Evolutionary conservation across 2,329 filamentous ascomycete species (phyloP), one percentile per base, ranked within the genome.

Genomic region (Raffaelea arxii): DNA sequence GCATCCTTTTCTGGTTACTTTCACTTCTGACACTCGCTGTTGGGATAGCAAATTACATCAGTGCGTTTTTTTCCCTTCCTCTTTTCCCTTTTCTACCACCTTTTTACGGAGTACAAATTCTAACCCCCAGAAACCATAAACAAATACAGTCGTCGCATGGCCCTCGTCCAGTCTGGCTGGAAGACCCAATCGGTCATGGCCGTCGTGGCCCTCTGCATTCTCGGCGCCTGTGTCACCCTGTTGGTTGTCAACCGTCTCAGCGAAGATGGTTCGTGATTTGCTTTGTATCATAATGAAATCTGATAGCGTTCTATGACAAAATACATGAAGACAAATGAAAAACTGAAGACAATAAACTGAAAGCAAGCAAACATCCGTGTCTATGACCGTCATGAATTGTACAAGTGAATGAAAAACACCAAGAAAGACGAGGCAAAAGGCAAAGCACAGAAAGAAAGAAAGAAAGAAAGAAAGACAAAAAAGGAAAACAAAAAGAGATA

Each of bases 131-230:
- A 80, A 56, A 82, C 80, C 0, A 68, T 97, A 22, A 84, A 84
- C 56, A 83, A 86, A 60, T 98, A 95, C 62, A 84, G 84, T 55
- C 73, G 77, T 35, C 79, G 82, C 54, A 74, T 75, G 23, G 92
- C 92, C 0, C 75, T 97, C 52, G 92, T 98, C 35, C 92, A 98
- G 68, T 85, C 81, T 25, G 92, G 92, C 1, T 92, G 86, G 84
- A 91, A 88, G 65, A 97, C 92, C 32, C 90, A 97, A 61, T 64
- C 82, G 80, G 67, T 83, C 22, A 75, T 86, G 56, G 76, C 71
- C 2, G 63, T 78, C 4, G 72, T 86, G 24, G 76, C 82, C 3
- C 57, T 74, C 9, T 71, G 71, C 30, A 86, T 87, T 51, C 68
- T 86, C 24, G 79, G 72, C 7, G 78, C 82, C 9, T 85, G 82